Evolutionary conservation across 2,329 filamentous ascomycete species (phyloP).

Genomic region (Nemania diffusa): DNA sequence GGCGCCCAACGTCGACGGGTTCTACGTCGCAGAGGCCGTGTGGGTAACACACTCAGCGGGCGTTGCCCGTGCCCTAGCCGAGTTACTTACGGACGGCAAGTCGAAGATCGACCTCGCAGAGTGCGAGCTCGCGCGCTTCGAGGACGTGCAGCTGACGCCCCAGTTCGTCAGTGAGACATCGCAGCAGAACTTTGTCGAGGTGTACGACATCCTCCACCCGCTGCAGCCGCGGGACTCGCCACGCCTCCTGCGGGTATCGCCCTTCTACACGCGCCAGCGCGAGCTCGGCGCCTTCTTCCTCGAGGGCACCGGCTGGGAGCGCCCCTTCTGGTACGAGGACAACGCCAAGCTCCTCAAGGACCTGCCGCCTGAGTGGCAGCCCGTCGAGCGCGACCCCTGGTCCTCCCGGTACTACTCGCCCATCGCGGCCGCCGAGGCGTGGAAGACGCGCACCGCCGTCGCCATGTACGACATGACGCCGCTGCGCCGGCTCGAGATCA

Average conservation of each 20-base stretch:
- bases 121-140: constrained; percentile 37
- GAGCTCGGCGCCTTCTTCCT: constrained; percentile 37
- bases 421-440: constrained; percentile 36
- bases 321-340: constrained; percentile 34
- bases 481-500: constrained; percentile 35
- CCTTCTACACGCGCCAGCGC: constrained; percentile 35
- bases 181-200: constrained; percentile 34
- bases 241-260: constrained; percentile 28
- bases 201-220: constrained; percentile 38
- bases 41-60: constrained; percentile 39
- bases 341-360: constrained; percentile 32
- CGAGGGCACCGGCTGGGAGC: constrained; percentile 33
- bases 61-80: constrained; percentile 34
- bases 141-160: constrained; percentile 33
- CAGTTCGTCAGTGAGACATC: constrained; percentile 35
- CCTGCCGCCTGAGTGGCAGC: constrained; percentile 30
- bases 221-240: constrained; percentile 35
- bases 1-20: constrained; percentile 36
- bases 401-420: constrained; percentile 34
- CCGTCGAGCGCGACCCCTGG: constrained; percentile 35
- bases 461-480: constrained; percentile 40
- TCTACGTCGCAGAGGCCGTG: constrained; percentile 37
- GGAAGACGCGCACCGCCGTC: constrained; percentile 35
- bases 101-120: constrained; percentile 34
- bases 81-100: constrained; percentile 35